Percentiles rank a stretch among this genome's conserved stretches.
phyloP scores from a whole-genome alignment of 2,329 filamentous ascomycete species.

The Fusarium anguioides region DNA sequence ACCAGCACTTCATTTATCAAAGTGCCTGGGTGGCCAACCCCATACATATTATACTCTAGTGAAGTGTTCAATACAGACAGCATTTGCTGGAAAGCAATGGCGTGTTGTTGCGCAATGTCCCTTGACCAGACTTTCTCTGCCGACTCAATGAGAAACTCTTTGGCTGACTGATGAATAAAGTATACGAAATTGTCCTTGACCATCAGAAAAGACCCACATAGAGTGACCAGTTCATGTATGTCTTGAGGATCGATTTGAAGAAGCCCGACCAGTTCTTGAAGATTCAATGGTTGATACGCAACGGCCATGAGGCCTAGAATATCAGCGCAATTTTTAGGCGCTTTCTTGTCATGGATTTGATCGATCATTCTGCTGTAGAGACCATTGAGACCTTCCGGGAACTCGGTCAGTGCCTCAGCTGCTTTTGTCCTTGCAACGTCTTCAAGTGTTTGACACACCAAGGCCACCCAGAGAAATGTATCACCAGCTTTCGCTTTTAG shows the following conservation, averaged over 20 bases:
- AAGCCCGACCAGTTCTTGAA: too few species aligned
- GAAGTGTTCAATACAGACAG: not conserved
- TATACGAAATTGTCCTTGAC: fast-evolving
- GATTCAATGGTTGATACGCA: too few species aligned
- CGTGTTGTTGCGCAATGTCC: fast-evolving
- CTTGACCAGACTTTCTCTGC: too few species aligned
- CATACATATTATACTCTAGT: fast-evolving
- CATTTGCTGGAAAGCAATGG: fast-evolving
- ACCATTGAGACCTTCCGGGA: not conserved
- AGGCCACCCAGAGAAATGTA: not conserved
- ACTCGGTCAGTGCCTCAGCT: too few species aligned
- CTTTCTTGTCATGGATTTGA: too few species aligned
- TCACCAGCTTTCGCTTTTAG: not conserved
- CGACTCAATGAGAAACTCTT: not conserved
- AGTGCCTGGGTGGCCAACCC: fast-evolving
- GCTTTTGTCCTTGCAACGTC: not conserved
- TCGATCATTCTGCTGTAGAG: fast-evolving
- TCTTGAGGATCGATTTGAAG: not conserved
- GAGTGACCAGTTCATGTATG: too few species aligned
- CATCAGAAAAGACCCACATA: fast-evolving
- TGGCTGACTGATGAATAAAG: not conserved
- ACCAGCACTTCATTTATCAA: too few species aligned
- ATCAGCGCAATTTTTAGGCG: too few species aligned
- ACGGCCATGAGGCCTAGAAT: too few species aligned
- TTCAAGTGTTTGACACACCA: fast-evolving